Evolutionary conservation across 2,329 filamentous ascomycete genomes (phyloP), one percentile per base, ranked within the genome.

Genomic region (Cryphonectria carpinicola): DNA sequence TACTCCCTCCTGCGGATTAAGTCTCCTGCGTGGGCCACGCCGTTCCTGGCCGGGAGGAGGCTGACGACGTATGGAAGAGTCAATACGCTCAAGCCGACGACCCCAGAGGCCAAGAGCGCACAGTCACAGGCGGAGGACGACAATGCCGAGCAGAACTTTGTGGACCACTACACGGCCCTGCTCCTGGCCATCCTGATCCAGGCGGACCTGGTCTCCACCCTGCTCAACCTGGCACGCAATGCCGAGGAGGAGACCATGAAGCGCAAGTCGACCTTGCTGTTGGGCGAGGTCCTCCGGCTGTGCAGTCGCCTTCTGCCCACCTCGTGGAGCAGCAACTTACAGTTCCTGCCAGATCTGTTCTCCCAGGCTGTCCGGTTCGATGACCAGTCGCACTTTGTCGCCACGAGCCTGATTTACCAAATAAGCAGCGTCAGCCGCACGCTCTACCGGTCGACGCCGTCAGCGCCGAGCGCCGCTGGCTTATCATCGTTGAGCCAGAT

Each of bases 361-460:
- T 86, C 91, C 8, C 89, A 91, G 0, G 94, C 95, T 5, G 87
- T 93, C 1, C 87, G 90, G 46, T 93, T 95, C 75, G 84, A 88
- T 32, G 85, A 89, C 28, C 89, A 95, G 41, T 87, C 90, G 35
- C 90, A 93, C 68, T 95, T 95, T 75, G 86, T 92, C 70, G 94
- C 95, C 8, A 95, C 94, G 10, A 91, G 94, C 10, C 97, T 97
- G 25, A 93, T 99, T 17, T 99, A 98, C 77, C 96, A 98, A 79
- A 97, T 99, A 68, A 97, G 97, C 82, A 98, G 95, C 78, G 94
- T 99, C 74, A 99, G 95, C 79, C 90, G 94, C 73, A 98, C 95
- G 0, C 83, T 99, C 19, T 97, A 97, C 78, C 88, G 94, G 70
- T 97, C 93, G 64, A 88, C 89, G 7, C 86, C 87, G 1, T 84